Conservation (phyloP, 768 basidiomycete species). For the Filobasidium floriforme region DNA sequence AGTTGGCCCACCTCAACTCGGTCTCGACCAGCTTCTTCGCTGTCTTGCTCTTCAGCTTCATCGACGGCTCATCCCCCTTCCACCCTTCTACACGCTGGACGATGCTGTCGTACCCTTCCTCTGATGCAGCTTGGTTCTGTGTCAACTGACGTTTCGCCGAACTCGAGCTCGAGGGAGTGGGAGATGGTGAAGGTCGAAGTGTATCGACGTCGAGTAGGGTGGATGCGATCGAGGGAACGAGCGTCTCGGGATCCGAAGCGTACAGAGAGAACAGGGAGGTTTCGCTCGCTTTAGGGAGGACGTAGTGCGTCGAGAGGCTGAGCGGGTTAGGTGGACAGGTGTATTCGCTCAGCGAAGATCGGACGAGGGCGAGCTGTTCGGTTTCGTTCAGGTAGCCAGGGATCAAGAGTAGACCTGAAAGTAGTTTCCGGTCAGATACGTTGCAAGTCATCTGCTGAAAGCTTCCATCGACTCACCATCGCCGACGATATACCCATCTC, state of each 20-base stretch:
- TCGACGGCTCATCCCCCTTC: slow-evolving; percentile 55
- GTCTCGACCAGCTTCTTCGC: slow-evolving; percentile 55
- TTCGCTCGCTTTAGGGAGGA: slow-evolving; percentile 51
- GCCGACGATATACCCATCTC: slow-evolving; percentile 25
- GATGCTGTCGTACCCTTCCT: slow-evolving; percentile 54
- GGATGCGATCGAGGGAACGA: slow-evolving; percentile 28
- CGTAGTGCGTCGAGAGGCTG: slow-evolving; percentile 80
- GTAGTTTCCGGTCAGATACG: background rate
- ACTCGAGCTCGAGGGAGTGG: background rate
- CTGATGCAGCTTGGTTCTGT: slow-evolving; percentile 62
- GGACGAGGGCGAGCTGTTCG: slow-evolving; percentile 62
- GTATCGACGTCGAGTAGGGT: background rate
- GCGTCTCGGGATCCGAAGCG: slow-evolving; percentile 22
- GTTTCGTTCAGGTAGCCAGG: slow-evolving; percentile 61
- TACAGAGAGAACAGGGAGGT: slow-evolving; percentile 69
- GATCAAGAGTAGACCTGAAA: slow-evolving; percentile 71
- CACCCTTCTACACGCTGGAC: slow-evolving; percentile 56
- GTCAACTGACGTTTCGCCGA: slow-evolving; percentile 54
- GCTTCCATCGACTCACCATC: slow-evolving; percentile 30
- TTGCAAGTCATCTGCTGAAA: no score
- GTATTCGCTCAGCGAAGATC: slow-evolving; percentile 67
- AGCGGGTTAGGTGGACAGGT: slow-evolving; percentile 75
- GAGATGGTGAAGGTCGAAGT: background rate
- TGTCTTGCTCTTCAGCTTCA: slow-evolving; percentile 51
- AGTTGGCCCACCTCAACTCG: slow-evolving; percentile 89